Percentiles rank a stretch among this genome's conserved stretches.
These are phyloP conservation scores for Amphirosellinia nigrospora DNA, from an alignment of 495 filamentous ascomycete species.

Conservation along the genomic window DNA sequence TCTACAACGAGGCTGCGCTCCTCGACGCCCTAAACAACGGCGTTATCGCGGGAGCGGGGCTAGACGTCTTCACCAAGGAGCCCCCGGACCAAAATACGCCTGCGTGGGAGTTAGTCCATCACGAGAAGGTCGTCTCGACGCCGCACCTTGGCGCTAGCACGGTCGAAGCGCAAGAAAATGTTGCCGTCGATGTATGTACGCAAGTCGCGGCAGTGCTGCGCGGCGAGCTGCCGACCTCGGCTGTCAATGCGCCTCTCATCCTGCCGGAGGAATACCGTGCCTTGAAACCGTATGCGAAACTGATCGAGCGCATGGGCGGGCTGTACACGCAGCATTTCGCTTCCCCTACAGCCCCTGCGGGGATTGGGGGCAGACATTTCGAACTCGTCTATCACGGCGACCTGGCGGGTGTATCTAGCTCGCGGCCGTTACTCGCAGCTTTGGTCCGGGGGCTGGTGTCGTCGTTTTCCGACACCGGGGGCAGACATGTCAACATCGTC, in stretches of 20 bases:
- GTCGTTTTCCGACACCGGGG: conserved; percentile 62
- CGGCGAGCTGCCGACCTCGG: conserved; percentile 69
- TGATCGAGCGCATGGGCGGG: conserved; percentile 72
- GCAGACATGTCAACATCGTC: conserved; percentile 74
- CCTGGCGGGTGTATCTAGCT: conserved; percentile 65
- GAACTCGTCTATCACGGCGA: conserved; percentile 73
- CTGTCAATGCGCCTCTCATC: conserved; percentile 76
- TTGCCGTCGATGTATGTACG: conserved; percentile 73
- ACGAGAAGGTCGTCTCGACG: conserved; percentile 70
- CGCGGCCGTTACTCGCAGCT: conserved; percentile 71
- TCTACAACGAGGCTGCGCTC: conserved; percentile 74
- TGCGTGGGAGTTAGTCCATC: conserved; percentile 61
- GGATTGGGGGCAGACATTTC: conserved; percentile 61
- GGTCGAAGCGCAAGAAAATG: conserved; percentile 79
- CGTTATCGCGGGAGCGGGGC: conserved; percentile 71
- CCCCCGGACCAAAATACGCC: conserved; percentile 61
- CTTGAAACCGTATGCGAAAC: conserved; percentile 70
- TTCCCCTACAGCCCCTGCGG: conserved; percentile 26
- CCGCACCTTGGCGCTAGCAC: conserved; percentile 77
- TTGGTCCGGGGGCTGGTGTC: conserved; percentile 70
- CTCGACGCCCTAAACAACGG: conserved; percentile 69
- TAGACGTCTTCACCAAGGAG: conserved; percentile 78
- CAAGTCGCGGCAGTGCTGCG: conserved; percentile 72
- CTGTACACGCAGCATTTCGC: conserved; percentile 74
- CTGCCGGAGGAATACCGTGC: conserved; percentile 73